phyloP scores from a whole-genome alignment of 495 filamentous ascomycete genomes.

The Penicillium coprophilum region DNA sequence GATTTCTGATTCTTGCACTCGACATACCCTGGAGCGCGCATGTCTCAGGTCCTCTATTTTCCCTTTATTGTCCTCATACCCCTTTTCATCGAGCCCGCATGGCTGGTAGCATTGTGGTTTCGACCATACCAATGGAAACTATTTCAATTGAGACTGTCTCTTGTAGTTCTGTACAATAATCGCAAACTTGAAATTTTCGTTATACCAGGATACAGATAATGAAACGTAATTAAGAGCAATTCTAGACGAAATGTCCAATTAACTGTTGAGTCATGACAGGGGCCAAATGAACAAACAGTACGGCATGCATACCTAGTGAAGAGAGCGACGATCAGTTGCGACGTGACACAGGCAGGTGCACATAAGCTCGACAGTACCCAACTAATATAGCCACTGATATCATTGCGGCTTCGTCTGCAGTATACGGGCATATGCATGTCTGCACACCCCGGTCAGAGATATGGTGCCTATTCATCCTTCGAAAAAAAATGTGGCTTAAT shows the following conservation, averaged over 20 bases:
- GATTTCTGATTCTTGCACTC: conserved; percentile 18
- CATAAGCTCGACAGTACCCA: not conserved
- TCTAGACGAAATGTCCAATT: not conserved
- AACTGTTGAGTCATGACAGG: not conserved
- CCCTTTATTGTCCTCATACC: conserved; percentile 18
- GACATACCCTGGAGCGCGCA: conserved; percentile 26
- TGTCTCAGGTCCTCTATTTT: conserved; percentile 27
- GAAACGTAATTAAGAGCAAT: not conserved
- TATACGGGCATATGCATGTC: not conserved
- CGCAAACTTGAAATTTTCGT: not conserved
- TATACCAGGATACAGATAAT: not conserved
- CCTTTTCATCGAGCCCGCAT: conserved; percentile 24
- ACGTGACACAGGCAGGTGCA: not conserved
- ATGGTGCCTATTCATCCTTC: not conserved
- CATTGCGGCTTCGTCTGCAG: conserved; percentile 1
- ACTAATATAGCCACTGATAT: conserved; percentile 3
- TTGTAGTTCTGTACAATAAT: not conserved
- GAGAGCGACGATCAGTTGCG: not conserved
- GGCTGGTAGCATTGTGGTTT: conserved; percentile 24
- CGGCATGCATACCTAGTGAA: not conserved
- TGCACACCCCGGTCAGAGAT: not conserved
- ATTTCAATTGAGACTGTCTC: not conserved
- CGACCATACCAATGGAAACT: conserved; percentile 18
- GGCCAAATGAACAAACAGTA: not conserved
- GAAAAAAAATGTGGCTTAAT: too few species aligned